Evolutionary conservation across 257 asterid genomes (phyloP).

Genomic region (Mitragyna speciosa): DNA sequence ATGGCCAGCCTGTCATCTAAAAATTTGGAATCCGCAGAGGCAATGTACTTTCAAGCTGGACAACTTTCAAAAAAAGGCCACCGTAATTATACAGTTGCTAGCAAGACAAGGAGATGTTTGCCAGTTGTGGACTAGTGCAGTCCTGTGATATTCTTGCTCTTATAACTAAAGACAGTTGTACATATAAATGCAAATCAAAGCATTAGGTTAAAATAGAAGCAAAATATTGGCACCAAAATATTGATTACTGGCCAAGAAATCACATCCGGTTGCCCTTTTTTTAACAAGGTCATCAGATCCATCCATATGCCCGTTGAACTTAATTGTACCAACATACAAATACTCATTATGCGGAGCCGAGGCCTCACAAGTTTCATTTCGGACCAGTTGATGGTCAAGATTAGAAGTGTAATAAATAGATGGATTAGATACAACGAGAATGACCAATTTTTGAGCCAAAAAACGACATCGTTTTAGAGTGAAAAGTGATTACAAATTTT

Average conservation of each 20-base stretch:
- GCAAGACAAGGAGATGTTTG: slow-evolving; percentile 1
- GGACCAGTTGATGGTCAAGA: no score
- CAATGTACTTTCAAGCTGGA: neutral
- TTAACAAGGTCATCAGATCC: neutral
- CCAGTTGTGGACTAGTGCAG: neutral
- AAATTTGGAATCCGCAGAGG: neutral
- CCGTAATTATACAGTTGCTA: neutral
- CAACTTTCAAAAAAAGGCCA: neutral
- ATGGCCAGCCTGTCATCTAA: slow-evolving; percentile 9
- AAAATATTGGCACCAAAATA: neutral
- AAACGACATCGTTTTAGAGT: no score
- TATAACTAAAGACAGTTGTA: neutral
- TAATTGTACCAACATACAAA: no score
- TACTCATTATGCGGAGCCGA: no score
- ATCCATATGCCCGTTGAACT: neutral
- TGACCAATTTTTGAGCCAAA: no score
- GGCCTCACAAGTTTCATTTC: no score
- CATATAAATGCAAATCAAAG: neutral
- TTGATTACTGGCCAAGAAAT: neutral
- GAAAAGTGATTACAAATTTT: no score
- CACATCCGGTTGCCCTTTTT: neutral
- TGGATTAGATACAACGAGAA: no score
- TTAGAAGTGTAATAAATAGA: no score
- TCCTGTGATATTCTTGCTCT: neutral
- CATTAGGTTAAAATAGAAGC: neutral